A percentile compares a stretch with the other conserved stretches of the same genome.
Evolutionary conservation across 257 asterid species (phyloP).

Genomic region (Solanum etuberosum): DNA sequence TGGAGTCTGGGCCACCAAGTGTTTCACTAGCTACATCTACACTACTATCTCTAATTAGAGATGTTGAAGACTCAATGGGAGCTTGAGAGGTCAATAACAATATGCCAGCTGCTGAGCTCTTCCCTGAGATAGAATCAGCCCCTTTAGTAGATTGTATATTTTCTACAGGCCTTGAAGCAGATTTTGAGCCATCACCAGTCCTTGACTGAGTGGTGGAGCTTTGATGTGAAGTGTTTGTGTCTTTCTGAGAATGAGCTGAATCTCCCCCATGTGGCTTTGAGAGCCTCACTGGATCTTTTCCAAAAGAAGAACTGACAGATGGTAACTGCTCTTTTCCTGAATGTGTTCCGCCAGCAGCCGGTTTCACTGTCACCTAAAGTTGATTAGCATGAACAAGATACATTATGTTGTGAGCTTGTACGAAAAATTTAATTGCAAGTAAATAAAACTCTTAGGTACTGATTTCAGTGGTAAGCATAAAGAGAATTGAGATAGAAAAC

Average conservation of each 20-base stretch:
- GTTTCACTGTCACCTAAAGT: conserved; percentile 64
- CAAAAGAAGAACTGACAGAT: conserved; percentile 25
- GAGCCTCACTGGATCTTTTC: conserved; percentile 32
- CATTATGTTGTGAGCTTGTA: not conserved
- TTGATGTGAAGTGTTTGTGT: conserved; percentile 22
- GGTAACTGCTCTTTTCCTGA: conserved; percentile 38
- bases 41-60: conserved; percentile 5
- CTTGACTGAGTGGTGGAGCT: conserved; percentile 27
- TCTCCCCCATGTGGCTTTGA: conserved; percentile 22
- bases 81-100: conserved; percentile 10
- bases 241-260: conserved; percentile 26
- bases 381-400: not conserved
- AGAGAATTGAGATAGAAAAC: not conserved
- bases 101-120: conserved; percentile 8
- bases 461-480: not conserved
- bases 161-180: conserved; percentile 7
- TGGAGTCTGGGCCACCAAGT: conserved; percentile 16
- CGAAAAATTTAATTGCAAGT: not conserved
- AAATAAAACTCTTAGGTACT: not conserved
- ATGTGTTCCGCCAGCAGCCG: conserved; percentile 36
- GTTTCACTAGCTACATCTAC: conserved; percentile 13
- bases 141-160: conserved; percentile 6
- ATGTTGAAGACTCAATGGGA: conserved; percentile 15
- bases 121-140: conserved; percentile 20
- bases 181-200: conserved; percentile 27